Percentiles rank a stretch among this genome's conserved stretches.
phyloP scores from a whole-genome alignment of 139 green algal species.

The Diplosphaera chodatii region DNA sequence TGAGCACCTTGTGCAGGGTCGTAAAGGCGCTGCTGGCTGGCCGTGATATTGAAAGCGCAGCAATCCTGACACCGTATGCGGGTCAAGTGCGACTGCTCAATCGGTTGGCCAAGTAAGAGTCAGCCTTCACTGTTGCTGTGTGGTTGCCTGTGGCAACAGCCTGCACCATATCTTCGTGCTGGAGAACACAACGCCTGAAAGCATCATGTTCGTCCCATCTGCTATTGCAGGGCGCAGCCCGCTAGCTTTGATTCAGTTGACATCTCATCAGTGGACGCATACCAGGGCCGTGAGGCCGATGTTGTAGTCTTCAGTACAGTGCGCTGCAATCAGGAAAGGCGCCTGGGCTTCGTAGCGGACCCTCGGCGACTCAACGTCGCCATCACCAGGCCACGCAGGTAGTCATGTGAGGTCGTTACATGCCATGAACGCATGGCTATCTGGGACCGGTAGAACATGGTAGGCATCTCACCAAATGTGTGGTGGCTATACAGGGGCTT shows the following conservation, averaged over 20 bases:
- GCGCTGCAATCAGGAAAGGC: conserved; percentile 55
- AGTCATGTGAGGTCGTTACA: too few relatives aligned
- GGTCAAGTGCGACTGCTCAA: conserved; percentile 47
- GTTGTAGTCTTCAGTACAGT: conserved; percentile 86
- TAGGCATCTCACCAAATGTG: too few relatives aligned
- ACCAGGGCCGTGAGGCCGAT: conserved; percentile 84
- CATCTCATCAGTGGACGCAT: conserved; percentile 59
- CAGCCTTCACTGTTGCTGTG: too few relatives aligned
- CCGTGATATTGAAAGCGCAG: conserved; percentile 41
- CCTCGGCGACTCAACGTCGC: conserved; percentile 85
- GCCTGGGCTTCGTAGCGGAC: conserved; percentile 83
- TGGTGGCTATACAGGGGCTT: conserved; percentile 50
- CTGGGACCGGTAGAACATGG: too few relatives aligned
- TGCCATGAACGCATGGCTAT: too few relatives aligned
- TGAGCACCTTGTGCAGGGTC: too few relatives aligned
- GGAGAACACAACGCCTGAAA: too few relatives aligned
- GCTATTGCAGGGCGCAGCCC: neutral
- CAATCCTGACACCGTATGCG: conserved; percentile 78
- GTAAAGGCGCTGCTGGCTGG: conserved; percentile 9
- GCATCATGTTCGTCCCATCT: too few relatives aligned
- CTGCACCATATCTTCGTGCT: too few relatives aligned
- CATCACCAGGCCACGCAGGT: conserved; percentile 69
- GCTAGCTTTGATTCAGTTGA: conserved; percentile 1
- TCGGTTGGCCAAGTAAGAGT: conserved; percentile 3
- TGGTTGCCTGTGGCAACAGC: too few relatives aligned